Percentiles rank a stretch among this genome's conserved stretches.
Conservation (phyloP, 2,329 filamentous ascomycete genomes). For the Trichoderma atrobrunneum region DNA sequence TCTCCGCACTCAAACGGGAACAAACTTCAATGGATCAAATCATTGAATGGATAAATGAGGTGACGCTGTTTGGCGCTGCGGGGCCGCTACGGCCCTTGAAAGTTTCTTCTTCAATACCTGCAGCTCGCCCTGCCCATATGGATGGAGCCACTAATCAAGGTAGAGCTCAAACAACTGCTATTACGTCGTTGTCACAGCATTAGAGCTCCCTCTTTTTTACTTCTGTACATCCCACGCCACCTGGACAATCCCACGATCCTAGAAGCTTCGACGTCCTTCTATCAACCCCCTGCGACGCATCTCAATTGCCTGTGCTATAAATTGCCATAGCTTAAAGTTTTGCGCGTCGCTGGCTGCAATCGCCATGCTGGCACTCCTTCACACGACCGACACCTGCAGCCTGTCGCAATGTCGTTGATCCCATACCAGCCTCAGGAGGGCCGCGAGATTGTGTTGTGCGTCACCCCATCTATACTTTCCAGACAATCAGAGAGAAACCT, state of each 20-base stretch:
- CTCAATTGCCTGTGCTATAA: neutral
- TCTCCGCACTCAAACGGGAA: neutral
- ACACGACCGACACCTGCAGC: constrained; percentile 22
- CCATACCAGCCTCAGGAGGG: constrained; percentile 72
- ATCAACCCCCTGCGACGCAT: neutral
- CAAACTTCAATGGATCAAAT: neutral
- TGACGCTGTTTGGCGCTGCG: neutral
- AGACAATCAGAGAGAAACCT: neutral
- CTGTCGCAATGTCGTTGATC: constrained; percentile 61
- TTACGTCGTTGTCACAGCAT: constrained; percentile 8
- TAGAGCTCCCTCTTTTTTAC: neutral
- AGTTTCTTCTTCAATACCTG: neutral
- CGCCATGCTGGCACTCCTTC: constrained; percentile 22
- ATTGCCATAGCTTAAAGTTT: neutral
- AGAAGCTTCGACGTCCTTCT: constrained; percentile 9
- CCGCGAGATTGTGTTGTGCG: constrained; percentile 77
- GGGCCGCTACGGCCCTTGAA: neutral
- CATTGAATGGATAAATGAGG: neutral
- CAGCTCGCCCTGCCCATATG: neutral
- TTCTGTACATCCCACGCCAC: neutral
- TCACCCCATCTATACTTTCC: constrained; percentile 27
- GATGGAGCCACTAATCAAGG: neutral
- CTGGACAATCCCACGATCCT: neutral
- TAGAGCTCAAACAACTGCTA: neutral
- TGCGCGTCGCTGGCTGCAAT: constrained; percentile 11